Conservation (phyloP, 148 eudicot genomes). For the Drosera capensis region DNA sequence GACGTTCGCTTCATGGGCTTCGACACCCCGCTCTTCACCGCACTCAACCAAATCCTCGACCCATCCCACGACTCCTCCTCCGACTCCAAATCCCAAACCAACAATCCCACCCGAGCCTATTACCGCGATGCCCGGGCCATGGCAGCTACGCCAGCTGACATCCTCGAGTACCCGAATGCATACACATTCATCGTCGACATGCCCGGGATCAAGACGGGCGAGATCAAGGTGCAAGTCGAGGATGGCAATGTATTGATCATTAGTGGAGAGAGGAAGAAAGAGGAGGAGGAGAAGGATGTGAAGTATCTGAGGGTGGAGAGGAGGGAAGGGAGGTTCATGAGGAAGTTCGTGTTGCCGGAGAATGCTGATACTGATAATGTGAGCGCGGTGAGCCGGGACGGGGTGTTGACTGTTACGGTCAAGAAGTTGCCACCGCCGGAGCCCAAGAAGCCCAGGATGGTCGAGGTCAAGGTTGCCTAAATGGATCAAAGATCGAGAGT, state of each 20-base stretch:
- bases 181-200: slow-evolving; percentile 15
- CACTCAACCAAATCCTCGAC: slow-evolving; percentile 10
- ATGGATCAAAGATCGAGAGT: no score
- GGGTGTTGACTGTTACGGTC: no score
- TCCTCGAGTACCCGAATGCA: slow-evolving; percentile 11
- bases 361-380: no score
- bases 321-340: no score
- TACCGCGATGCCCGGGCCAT: slow-evolving; percentile 19
- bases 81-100: not conserved
- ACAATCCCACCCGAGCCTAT: slow-evolving; percentile 11
- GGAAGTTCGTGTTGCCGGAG: no score
- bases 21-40: not conserved
- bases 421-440: no score
- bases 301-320: no score
- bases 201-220: slow-evolving; percentile 12
- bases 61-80: slow-evolving; percentile 4
- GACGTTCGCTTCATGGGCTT: not conserved
- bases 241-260: slow-evolving; percentile 18
- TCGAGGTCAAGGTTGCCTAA: no score
- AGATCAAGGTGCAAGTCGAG: slow-evolving; percentile 19
- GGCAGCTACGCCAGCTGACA: slow-evolving; percentile 18
- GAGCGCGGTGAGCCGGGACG: no score
- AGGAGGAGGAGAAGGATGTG: slow-evolving; percentile 32
- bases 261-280: slow-evolving; percentile 21
- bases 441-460: no score